phyloP scores from a whole-genome alignment of 169 alveolate species.

The Miamiensis avidus region DNA sequence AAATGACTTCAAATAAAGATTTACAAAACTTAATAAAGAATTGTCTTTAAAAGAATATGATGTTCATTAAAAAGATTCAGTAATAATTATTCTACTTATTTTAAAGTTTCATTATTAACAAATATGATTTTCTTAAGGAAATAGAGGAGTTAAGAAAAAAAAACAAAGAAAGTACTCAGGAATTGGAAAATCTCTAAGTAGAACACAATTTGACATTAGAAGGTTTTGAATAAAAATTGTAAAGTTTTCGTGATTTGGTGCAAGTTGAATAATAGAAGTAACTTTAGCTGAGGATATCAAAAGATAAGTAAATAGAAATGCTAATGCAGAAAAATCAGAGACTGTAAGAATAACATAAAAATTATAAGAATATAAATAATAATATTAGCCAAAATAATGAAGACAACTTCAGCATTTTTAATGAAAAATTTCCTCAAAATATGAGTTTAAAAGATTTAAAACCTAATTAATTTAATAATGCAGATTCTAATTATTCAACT shows the following conservation, averaged over 20 bases:
- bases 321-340: neutral
- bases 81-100: no score
- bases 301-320: neutral
- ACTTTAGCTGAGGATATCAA: neutral
- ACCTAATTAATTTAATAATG: no score
- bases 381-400: no score
- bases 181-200: neutral
- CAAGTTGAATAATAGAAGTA: neutral
- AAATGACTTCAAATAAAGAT: no score
- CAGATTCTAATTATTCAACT: no score
- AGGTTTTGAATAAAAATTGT: neutral
- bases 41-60: neutral
- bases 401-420: no score
- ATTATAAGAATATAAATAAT: no score
- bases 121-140: no score
- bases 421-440: no score
- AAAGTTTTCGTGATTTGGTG: neutral
- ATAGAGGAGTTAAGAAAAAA: neutral
- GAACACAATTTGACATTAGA: neutral
- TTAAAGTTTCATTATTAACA: neutral
- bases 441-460: no score
- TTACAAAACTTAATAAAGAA: no score
- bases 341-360: neutral
- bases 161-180: neutral
- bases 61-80: neutral